Percentiles rank a stretch among this genome's conserved stretches.
Evolutionary conservation across 345 rosid species (phyloP).

Genomic region (Trapa bicornis): DNA sequence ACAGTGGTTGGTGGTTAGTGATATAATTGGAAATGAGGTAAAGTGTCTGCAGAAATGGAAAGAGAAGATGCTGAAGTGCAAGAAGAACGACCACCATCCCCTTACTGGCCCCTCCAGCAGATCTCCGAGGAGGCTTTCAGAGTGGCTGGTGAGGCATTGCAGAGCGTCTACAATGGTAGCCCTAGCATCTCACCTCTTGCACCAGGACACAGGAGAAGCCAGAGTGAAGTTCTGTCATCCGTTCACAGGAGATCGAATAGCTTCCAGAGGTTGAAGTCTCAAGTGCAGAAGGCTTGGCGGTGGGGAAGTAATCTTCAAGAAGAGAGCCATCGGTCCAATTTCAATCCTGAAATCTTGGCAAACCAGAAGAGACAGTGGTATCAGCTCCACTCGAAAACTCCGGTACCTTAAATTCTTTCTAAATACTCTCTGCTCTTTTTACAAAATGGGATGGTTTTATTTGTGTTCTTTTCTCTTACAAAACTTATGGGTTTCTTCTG

Average conservation of each 20-base stretch:
- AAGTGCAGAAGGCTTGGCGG: constrained; percentile 84
- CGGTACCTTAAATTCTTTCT: constrained; percentile 30
- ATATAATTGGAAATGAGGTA: constrained; percentile 19
- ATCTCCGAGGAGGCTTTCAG: constrained; percentile 32
- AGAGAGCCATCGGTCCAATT: constrained; percentile 30
- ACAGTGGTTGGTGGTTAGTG: constrained; percentile 11
- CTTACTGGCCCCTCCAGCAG: constrained; percentile 20
- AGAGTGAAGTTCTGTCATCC: constrained; percentile 35
- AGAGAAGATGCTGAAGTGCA: constrained; percentile 36
- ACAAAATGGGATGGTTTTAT: neutral
- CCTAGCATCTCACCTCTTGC: constrained; percentile 4
- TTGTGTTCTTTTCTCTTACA: neutral
- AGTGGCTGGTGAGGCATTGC: constrained; percentile 34
- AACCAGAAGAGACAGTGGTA: constrained; percentile 97
- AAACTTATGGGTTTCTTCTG: neutral
- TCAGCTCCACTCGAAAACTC: constrained; percentile 71
- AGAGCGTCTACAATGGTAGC: constrained; percentile 16
- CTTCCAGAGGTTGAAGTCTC: constrained; percentile 56
- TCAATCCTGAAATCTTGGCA: constrained; percentile 92
- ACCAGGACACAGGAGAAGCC: constrained; percentile 36
- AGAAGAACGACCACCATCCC: constrained; percentile 26
- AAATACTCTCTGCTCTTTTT: constrained; percentile 5
- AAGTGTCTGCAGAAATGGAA: constrained; percentile 27
- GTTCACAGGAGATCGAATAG: constrained; percentile 26
- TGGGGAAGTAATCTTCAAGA: constrained; percentile 51